A percentile compares a stretch with the other conserved stretches of the same genome.
Conservation (phyloP, 306 rosid genomes). For the Casuarina equisetifolia region DNA sequence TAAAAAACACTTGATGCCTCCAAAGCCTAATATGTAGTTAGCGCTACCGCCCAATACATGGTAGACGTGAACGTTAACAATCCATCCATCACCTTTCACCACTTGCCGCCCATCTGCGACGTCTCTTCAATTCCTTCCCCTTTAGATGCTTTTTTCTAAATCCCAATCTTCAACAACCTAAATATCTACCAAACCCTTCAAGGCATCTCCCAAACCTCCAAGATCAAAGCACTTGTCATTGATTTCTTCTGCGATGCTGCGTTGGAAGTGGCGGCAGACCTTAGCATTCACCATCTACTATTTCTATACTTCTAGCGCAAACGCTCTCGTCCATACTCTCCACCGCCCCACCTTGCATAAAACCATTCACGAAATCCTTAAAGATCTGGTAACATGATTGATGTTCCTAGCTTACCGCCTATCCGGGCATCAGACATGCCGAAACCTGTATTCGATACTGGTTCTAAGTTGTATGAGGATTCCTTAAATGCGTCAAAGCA, state of each 20-base stretch:
- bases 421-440: too few relatives aligned
- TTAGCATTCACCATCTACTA: neutral
- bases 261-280: neutral
- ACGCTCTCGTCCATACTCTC: neutral
- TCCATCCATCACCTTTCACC: neutral
- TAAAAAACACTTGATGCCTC: neutral
- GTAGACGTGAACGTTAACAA: neutral
- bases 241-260: conserved; percentile 3
- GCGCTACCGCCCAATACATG: conserved; percentile 5
- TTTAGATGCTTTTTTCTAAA: too few relatives aligned
- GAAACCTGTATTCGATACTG: too few relatives aligned
- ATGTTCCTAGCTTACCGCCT: too few relatives aligned
- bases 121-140: neutral
- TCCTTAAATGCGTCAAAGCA: neutral
- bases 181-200: neutral
- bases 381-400: too few relatives aligned
- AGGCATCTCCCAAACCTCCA: neutral
- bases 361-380: too few relatives aligned
- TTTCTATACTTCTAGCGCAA: neutral
- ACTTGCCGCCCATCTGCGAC: neutral
- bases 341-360: neutral
- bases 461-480: too few relatives aligned
- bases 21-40: neutral
- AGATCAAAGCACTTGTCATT: neutral
- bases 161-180: too few relatives aligned